These are phyloP conservation scores for Tagetes patula DNA, from an alignment of 129 eudicot species.

Conservation along the genomic window DNA sequence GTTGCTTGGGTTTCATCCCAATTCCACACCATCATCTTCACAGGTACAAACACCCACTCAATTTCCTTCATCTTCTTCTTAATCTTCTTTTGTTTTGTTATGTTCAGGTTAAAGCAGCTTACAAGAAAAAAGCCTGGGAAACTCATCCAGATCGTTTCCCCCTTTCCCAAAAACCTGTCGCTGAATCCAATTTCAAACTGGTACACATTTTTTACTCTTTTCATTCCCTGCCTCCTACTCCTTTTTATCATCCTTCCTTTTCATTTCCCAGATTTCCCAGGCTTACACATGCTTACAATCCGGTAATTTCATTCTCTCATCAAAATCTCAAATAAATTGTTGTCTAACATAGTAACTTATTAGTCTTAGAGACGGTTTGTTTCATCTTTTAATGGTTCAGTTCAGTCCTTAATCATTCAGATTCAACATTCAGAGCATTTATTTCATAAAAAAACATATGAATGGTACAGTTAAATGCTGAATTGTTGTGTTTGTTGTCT, in stretches of 20 bases:
- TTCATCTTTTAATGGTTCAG: no score
- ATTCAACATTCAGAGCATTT: no score
- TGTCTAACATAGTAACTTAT: no score
- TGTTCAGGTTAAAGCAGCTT: constrained; percentile 75
- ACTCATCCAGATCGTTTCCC: constrained; percentile 92
- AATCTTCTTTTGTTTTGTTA: no score
- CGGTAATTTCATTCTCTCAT: constrained; percentile 25
- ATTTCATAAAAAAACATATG: no score
- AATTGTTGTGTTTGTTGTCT: no score
- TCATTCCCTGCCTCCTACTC: not conserved
- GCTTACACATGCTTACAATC: constrained; percentile 69
- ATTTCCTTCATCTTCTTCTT: not conserved
- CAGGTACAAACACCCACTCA: constrained; percentile 40
- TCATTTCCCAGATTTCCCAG: constrained; percentile 67
- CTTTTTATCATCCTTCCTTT: not conserved
- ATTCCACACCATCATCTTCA: constrained; percentile 49
- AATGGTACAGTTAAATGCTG: no score
- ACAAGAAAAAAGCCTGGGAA: constrained; percentile 74
- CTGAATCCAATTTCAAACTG: constrained; percentile 70
- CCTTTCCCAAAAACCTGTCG: constrained; percentile 42
- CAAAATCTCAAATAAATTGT: not conserved
- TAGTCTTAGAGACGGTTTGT: no score
- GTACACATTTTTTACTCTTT: constrained; percentile 22
- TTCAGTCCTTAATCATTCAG: no score
- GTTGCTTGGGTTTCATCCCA: constrained; percentile 60